Conservation (phyloP, 306 rosid genomes). For the Ochetophila trinervis region DNA sequence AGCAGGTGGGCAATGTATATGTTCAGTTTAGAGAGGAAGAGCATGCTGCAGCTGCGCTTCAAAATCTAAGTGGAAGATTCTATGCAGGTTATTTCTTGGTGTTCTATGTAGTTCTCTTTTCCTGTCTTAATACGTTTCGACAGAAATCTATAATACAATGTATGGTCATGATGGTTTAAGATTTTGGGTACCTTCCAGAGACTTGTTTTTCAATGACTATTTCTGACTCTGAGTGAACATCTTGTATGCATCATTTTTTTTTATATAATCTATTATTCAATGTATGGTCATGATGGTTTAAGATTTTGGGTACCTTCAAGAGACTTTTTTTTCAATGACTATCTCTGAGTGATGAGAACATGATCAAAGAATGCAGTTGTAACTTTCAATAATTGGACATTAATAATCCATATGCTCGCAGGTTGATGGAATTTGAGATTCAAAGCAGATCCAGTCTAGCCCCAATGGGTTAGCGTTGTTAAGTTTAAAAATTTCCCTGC, state of each 20-base stretch:
- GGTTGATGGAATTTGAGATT: conserved; percentile 30
- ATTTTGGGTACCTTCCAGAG: too few species aligned
- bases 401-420: conserved; percentile 29
- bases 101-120: neutral
- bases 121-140: neutral
- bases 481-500: conserved; percentile 17
- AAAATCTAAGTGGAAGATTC: conserved; percentile 83
- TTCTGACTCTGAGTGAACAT: neutral
- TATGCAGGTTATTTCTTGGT: conserved; percentile 58
- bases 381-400: neutral
- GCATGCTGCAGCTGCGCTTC: conserved; percentile 90
- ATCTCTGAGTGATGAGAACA: neutral
- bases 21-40: conserved; percentile 88
- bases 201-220: too few species aligned
- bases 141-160: too few species aligned
- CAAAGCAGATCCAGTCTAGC: conserved; percentile 19
- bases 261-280: neutral
- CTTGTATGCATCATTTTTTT: neutral
- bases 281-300: neutral
- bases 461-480: conserved; percentile 18
- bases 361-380: neutral
- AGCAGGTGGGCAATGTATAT: conserved; percentile 92
- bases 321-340: too few species aligned
- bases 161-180: neutral
- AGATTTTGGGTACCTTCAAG: too few species aligned